A percentile compares a stretch with the other conserved stretches of the same genome.
phyloP scores from a whole-genome alignment of 1,139 yeast genomes.

The Scheffersomyces parashehatae region DNA sequence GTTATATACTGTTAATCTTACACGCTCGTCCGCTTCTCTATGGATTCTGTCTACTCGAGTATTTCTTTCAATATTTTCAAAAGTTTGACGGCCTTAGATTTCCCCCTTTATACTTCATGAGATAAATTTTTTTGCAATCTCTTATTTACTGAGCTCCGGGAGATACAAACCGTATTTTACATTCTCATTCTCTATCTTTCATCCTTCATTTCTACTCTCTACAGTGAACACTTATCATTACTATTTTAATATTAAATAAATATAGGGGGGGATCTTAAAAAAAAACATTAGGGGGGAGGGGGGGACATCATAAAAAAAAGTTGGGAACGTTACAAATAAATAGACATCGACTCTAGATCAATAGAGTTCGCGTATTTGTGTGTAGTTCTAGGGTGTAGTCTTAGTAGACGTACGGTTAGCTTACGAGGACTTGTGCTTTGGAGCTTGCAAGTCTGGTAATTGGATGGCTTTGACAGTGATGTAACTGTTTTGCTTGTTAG shows the following conservation, averaged over 20 bases:
- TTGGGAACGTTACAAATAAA: background rate
- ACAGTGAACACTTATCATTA: background rate
- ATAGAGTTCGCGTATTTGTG: too few relatives aligned
- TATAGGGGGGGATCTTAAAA: slow-evolving; percentile 1
- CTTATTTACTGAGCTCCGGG: too few relatives aligned
- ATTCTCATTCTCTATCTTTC: background rate
- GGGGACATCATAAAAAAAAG: slow-evolving; percentile 1
- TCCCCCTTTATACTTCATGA: too few relatives aligned
- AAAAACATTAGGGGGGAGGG: slow-evolving; percentile 1
- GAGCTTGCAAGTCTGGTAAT: slow-evolving; percentile 41
- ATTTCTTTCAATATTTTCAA: too few relatives aligned
- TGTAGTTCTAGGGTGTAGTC: background rate
- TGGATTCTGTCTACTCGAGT: too few relatives aligned
- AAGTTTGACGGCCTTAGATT: too few relatives aligned
- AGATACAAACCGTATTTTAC: background rate
- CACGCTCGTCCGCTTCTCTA: too few relatives aligned
- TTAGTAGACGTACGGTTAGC: background rate
- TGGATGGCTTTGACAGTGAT: slow-evolving; percentile 54
- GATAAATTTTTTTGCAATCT: too few relatives aligned
- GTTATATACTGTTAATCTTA: too few relatives aligned
- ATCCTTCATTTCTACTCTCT: background rate
- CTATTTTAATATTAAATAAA: slow-evolving; percentile 1
- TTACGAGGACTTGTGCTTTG: slow-evolving; percentile 1
- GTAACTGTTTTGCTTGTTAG: slow-evolving; percentile 70
- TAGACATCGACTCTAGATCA: background rate